A percentile compares a stretch with the other conserved stretches of the same genome.
Conservation (phyloP, 805 yeast genomes). For the Candida succiphila region DNA sequence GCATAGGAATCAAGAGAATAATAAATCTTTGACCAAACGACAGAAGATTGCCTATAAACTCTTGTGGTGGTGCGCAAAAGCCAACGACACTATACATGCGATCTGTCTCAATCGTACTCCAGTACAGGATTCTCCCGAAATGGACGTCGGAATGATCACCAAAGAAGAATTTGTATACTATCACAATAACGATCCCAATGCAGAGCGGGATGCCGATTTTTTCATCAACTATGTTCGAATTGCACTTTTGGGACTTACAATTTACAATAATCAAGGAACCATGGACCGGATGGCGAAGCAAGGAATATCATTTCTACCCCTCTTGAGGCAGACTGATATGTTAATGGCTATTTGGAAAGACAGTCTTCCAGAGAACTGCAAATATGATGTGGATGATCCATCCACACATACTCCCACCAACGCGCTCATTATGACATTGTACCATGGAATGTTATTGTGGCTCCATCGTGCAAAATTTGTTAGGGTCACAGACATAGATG, state of each 20-base stretch:
- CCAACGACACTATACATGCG: constrained; percentile 53
- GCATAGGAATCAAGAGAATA: constrained; percentile 34
- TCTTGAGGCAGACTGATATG: constrained; percentile 55
- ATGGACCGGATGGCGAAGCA: constrained; percentile 26
- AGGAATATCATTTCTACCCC: constrained; percentile 27
- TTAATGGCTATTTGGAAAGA: constrained; percentile 69
- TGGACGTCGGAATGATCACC: neutral
- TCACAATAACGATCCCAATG: neutral
- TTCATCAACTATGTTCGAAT: neutral
- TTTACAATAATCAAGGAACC: constrained; percentile 53
- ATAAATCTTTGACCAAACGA: constrained; percentile 4
- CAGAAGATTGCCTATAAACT: constrained; percentile 44
- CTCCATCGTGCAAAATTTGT: neutral
- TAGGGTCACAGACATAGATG: too few relatives aligned
- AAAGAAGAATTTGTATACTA: neutral
- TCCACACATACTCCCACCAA: neutral
- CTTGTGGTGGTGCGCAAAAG: constrained; percentile 63
- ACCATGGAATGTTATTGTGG: constrained; percentile 25
- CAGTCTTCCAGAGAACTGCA: constrained; percentile 48
- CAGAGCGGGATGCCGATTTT: neutral
- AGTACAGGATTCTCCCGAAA: neutral
- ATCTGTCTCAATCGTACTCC: constrained; percentile 63
- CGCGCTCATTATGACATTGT: constrained; percentile 8
- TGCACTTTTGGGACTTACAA: constrained; percentile 35
- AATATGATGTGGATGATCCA: constrained; percentile 41